These are phyloP conservation scores for Cavenderia fasciculata DNA, from an alignment of 78 protist species.

Conservation along the genomic window DNA sequence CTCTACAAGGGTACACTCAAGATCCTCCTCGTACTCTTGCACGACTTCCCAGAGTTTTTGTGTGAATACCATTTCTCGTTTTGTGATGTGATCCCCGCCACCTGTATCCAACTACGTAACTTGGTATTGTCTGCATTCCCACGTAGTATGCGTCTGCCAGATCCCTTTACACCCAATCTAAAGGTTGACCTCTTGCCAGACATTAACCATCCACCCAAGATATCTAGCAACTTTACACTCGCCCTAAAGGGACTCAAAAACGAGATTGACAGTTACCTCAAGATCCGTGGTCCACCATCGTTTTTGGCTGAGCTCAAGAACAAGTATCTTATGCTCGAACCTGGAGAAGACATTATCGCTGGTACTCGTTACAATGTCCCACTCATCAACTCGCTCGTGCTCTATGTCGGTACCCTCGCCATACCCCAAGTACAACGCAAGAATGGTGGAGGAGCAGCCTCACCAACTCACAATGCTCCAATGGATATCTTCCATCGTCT, in stretches of 20 bases:
- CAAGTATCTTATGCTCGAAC: constrained; percentile 43
- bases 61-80: constrained; percentile 95
- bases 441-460: not conserved
- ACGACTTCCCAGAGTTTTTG: constrained; percentile 99
- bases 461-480: constrained; percentile 57
- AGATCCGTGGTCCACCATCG: constrained; percentile 65
- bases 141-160: constrained; percentile 95
- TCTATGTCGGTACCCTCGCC: constrained; percentile 85
- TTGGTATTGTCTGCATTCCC: constrained; percentile 98
- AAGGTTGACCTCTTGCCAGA: constrained; percentile 96
- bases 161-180: constrained; percentile 95
- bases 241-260: constrained; percentile 66
- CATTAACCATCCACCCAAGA: constrained; percentile 89
- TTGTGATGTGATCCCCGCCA: constrained; percentile 96
- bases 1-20: constrained; percentile 92
- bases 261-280: constrained; percentile 87
- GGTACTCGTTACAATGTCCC: constrained; percentile 88
- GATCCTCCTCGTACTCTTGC: constrained; percentile 94
- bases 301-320: constrained; percentile 75
- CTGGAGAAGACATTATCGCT: constrained; percentile 43
- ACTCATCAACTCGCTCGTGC: constrained; percentile 95
- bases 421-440: constrained; percentile 81
- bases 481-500: constrained; percentile 93
- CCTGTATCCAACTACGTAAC: constrained; percentile 97
- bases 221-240: constrained; percentile 70